Percentiles rank a stretch among this genome's conserved stretches.
Conservation (phyloP, 192 early-diverging fungal genomes). For the Coemansia interrupta region DNA sequence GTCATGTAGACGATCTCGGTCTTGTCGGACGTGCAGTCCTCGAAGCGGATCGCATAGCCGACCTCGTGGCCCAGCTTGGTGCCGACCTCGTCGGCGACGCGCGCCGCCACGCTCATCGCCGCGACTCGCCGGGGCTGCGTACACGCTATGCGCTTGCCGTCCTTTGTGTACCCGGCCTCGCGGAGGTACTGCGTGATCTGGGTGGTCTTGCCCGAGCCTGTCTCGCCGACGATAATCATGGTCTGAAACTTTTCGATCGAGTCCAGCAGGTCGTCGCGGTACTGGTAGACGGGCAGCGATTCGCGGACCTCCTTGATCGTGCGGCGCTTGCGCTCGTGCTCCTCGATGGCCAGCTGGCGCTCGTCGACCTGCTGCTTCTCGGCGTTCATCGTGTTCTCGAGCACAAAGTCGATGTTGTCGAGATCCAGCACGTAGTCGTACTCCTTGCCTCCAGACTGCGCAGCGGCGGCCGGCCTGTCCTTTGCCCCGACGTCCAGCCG, state of each 20-base stretch:
- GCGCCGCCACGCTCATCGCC: constrained; percentile 94
- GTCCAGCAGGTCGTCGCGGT: constrained; percentile 75
- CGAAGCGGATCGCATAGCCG: constrained; percentile 97
- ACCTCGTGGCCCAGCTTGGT: constrained; percentile 89
- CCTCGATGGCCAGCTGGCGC: constrained; percentile 59
- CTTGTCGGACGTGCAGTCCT: constrained; percentile 94
- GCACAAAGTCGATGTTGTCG: constrained; percentile 85
- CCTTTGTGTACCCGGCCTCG: constrained; percentile 91
- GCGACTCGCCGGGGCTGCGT: constrained; percentile 98
- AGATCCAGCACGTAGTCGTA: constrained; percentile 97
- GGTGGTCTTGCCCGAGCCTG: constrained; percentile 98
- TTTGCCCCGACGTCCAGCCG: constrained; percentile 56
- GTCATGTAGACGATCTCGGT: constrained; percentile 98
- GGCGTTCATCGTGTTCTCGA: constrained; percentile 64
- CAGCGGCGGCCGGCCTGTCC: constrained; percentile 43
- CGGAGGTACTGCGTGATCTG: constrained; percentile 95
- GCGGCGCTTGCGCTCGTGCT: constrained; percentile 63
- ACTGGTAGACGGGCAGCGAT: constrained; percentile 89
- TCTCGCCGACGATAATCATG: constrained; percentile 95
- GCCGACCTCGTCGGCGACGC: constrained; percentile 96
- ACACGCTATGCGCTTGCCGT: constrained; percentile 86
- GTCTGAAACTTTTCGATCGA: constrained; percentile 84
- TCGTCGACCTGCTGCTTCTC: constrained; percentile 53
- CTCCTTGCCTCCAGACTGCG: constrained; percentile 56
- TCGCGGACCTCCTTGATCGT: constrained; percentile 53